Evolutionary conservation across 768 basidiomycete genomes (phyloP).

Genomic region (Trametopsis cervina): DNA sequence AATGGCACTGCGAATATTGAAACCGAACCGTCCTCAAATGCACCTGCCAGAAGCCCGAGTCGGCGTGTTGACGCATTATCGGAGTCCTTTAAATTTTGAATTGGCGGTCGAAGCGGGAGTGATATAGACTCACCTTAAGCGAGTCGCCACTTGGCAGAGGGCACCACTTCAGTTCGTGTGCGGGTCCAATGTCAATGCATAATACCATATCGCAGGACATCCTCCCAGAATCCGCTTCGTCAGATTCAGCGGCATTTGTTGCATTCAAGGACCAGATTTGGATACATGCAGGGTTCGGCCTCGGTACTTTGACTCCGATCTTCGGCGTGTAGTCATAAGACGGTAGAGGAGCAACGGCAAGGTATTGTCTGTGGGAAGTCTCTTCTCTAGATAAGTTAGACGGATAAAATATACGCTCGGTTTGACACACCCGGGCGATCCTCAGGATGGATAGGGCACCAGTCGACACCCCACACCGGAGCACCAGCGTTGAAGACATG

Average conservation of each 20-base stretch:
- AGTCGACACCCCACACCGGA: slow-evolving; percentile 87
- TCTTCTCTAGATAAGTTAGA: too few species aligned
- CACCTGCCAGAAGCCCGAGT: slow-evolving; percentile 77
- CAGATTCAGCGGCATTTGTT: slow-evolving; percentile 3
- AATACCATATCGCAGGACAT: slow-evolving; percentile 81
- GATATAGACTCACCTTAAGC: slow-evolving; percentile 26
- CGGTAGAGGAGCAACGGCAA: slow-evolving; percentile 76
- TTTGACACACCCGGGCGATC: slow-evolving; percentile 41
- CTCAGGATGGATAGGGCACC: slow-evolving; percentile 75
- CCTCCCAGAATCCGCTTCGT: slow-evolving; percentile 28
- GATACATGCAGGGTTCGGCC: slow-evolving; percentile 60
- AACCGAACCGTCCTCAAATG: slow-evolving; percentile 83
- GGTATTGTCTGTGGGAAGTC: slow-evolving; percentile 60
- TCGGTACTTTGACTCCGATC: slow-evolving; percentile 51
- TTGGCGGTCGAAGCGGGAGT: too few species aligned
- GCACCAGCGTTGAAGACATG: slow-evolving; percentile 83
- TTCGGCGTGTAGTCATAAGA: slow-evolving; percentile 55
- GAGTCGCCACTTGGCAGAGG: slow-evolving; percentile 77
- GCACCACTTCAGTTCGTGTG: slow-evolving; percentile 86
- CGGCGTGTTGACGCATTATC: slow-evolving; percentile 33
- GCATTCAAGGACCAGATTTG: slow-evolving; percentile 76
- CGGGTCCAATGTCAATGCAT: slow-evolving; percentile 76
- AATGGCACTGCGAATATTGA: slow-evolving; percentile 76
- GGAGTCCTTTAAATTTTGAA: background rate
- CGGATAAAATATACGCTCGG: too few species aligned